A percentile compares a stretch with the other conserved stretches of the same genome.
phyloP scores from a whole-genome alignment of 768 basidiomycete genomes.

The Tephrocybe sp. region DNA sequence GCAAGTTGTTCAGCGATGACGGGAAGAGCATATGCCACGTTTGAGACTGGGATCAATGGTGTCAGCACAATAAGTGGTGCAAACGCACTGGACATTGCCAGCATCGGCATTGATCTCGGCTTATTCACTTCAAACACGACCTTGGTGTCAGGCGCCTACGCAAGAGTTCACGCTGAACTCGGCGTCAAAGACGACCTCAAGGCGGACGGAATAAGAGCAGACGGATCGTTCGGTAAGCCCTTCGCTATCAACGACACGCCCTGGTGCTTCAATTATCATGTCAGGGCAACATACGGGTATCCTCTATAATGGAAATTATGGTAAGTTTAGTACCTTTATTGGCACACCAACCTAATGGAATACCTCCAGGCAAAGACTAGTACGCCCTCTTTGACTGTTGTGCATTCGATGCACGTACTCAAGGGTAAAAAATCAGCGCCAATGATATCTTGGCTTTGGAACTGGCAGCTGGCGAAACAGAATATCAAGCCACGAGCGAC shows the following conservation, averaged over 20 bases:
- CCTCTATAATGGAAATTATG: conserved; percentile 76
- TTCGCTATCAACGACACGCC: not conserved
- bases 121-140: conserved; percentile 42
- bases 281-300: conserved; percentile 59
- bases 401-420: not conserved
- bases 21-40: conserved; percentile 43
- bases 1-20: conserved; percentile 51
- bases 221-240: conserved; percentile 46
- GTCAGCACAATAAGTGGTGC: conserved; percentile 59
- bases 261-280: not conserved
- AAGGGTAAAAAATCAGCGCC: conserved; percentile 31
- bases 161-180: conserved; percentile 51
- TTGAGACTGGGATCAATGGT: conserved; percentile 30
- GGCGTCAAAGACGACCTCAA: conserved; percentile 43
- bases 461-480: conserved; percentile 56
- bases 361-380: conserved; percentile 42
- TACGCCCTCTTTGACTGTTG: conserved; percentile 18
- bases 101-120: conserved; percentile 55
- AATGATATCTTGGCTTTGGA: conserved; percentile 69
- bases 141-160: conserved; percentile 49
- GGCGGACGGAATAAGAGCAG: conserved; percentile 62
- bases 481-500: conserved; percentile 44
- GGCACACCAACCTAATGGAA: not conserved
- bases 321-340: conserved; percentile 23
- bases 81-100: conserved; percentile 65